Evolutionary conservation across 371 early-diverging fungal species (phyloP), one percentile per base, ranked within the genome.

Genomic region (Mortierella sp.): DNA sequence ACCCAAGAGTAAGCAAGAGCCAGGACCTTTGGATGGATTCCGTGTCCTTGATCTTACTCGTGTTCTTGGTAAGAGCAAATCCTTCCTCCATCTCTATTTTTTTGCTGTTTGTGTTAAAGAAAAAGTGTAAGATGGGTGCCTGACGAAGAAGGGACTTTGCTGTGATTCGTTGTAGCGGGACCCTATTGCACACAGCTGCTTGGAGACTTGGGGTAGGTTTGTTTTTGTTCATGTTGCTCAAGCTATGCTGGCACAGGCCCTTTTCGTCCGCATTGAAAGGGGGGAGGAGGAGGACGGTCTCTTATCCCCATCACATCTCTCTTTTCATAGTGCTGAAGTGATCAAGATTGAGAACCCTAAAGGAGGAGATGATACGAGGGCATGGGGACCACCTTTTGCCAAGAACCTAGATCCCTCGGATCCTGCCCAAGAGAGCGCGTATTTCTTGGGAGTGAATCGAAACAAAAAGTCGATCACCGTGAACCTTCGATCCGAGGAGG

Each of bases 401-500:
- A 57, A 69, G 54, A 86, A 82, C 61, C 70, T 52, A n/a, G 53
- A 52, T 48, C 53, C 64, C 0, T 30, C 57, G 0, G 54, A 61
- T 28, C 26, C 52, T 5, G 5, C 50, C 57, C 63, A 50, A 12
- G 95, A 96, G 64, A 90, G 91, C 64, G 94, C 96, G 8, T 97
- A 97, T 74, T 97, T 94, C 79, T 80, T 97, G 47, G 88, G 93
- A 45, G 90, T 91, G 38, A 97, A 97, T 71, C 86, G 97, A 26
- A 96, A 96, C 87, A 97, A 97, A 66, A 82, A 88, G 57, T 94
- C 94, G 0, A 83, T 97, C 19, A 90, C 95, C 0, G 86, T 97
- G 8, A 90, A 97, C 52, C 86, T 97, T 74, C 95, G 94, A 72
- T 71, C 84, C 0, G 71, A 71, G 9, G 80, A 82, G 3, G 97